A percentile compares a stretch with the other conserved stretches of the same genome.
phyloP scores from a whole-genome alignment of 441 rosid species.

The Pelargonium myrrhifolium region DNA sequence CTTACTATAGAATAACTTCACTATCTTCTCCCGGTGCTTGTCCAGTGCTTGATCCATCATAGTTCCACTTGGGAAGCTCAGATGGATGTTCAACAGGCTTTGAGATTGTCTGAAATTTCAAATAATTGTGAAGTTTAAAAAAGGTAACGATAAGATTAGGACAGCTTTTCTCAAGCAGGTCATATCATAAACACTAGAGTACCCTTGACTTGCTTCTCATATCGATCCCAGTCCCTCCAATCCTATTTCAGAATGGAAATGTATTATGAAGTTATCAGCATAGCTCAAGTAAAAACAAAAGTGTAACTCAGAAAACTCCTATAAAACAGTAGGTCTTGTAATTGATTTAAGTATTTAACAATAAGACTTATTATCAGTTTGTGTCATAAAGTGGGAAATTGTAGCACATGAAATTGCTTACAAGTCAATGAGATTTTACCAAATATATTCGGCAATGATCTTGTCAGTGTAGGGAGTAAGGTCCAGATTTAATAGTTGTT shows the following conservation, averaged over 20 bases:
- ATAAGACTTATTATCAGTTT: neutral
- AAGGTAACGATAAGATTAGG: slow-evolving; percentile 3
- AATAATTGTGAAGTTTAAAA: slow-evolving; percentile 12
- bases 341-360: neutral
- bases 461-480: slow-evolving; percentile 65
- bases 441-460: slow-evolving; percentile 90
- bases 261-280: neutral
- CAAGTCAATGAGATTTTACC: slow-evolving; percentile 35
- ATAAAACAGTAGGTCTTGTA: neutral
- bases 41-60: slow-evolving; percentile 96
- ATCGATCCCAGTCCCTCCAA: slow-evolving; percentile 83
- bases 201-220: slow-evolving; percentile 94
- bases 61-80: slow-evolving; percentile 97
- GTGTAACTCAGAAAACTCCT: neutral
- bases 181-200: slow-evolving; percentile 20
- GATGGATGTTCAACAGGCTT: slow-evolving; percentile 86
- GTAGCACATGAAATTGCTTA: neutral
- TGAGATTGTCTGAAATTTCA: slow-evolving; percentile 48
- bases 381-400: neutral
- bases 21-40: slow-evolving; percentile 98
- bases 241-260: slow-evolving; percentile 46
- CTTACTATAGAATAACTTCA: slow-evolving; percentile 97
- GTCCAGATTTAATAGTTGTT: slow-evolving; percentile 72
- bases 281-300: neutral
- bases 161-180: neutral